Evolutionary conservation across 257 asterid genomes (phyloP).

Genomic region (Ligustrum vulgare): DNA sequence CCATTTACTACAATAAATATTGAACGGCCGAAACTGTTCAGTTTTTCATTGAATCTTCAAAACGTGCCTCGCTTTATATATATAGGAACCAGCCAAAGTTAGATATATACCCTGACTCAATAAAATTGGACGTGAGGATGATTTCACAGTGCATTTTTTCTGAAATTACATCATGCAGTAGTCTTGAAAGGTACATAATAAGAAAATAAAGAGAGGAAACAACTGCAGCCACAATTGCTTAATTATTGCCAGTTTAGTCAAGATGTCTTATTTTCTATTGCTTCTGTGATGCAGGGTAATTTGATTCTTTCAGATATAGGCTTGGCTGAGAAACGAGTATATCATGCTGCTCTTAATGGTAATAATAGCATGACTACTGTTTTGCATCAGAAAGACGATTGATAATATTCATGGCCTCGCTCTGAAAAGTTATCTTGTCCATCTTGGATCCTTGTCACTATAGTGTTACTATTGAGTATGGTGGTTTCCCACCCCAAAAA

Average conservation of each 20-base stretch:
- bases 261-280: conserved; percentile 19
- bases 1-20: not conserved
- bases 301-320: conserved; percentile 76
- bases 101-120: not conserved
- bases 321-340: conserved; percentile 87
- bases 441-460: conserved; percentile 35
- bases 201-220: not conserved
- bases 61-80: not conserved
- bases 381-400: conserved; percentile 89
- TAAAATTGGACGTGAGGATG: not conserved
- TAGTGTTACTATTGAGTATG: conserved; percentile 24
- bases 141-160: not conserved
- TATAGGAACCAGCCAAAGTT: not conserved
- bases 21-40: not conserved
- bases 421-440: conserved; percentile 37
- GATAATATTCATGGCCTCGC: conserved; percentile 57
- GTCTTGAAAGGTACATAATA: not conserved
- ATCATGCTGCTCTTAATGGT: conserved; percentile 95
- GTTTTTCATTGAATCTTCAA: not conserved
- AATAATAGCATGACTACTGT: conserved; percentile 72
- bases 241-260: not conserved
- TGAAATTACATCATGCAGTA: not conserved
- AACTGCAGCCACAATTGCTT: conserved; percentile 1
- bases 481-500: conserved; percentile 30
- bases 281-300: conserved; percentile 65